Percentiles rank a stretch among this genome's conserved stretches.
Evolutionary conservation across 768 basidiomycete species (phyloP).

Genomic region (Hygrocybe punicea): DNA sequence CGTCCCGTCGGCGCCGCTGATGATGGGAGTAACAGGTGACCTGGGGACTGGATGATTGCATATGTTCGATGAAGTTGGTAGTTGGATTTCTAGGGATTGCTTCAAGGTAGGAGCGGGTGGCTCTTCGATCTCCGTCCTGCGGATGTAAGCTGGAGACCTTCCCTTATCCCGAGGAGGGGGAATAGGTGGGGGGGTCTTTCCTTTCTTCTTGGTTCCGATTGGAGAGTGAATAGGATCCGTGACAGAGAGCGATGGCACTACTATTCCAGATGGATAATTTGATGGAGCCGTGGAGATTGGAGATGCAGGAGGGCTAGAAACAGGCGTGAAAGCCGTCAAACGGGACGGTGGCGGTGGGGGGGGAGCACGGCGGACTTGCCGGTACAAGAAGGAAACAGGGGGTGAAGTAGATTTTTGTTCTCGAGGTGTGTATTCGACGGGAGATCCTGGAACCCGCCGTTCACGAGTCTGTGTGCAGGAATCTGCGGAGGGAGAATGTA

Average conservation of each 20-base stretch:
- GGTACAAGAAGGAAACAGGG: constrained; percentile 24
- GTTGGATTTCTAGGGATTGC: too few species aligned
- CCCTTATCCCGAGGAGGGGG: not conserved
- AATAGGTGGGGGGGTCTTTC: not conserved
- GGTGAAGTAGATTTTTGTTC: constrained; percentile 29
- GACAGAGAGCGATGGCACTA: not conserved
- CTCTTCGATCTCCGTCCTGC: too few species aligned
- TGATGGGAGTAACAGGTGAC: too few species aligned
- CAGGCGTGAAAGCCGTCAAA: not conserved
- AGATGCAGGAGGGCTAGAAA: not conserved
- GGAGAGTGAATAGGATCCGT: not conserved
- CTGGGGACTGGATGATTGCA: too few species aligned
- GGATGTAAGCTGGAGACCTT: not conserved
- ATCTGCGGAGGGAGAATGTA: constrained; percentile 6
- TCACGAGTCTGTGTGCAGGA: constrained; percentile 13
- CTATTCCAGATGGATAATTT: not conserved
- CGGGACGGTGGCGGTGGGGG: constrained; percentile 15
- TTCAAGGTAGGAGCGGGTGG: too few species aligned
- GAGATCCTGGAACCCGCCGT: not conserved
- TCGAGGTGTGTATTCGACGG: constrained; percentile 13
- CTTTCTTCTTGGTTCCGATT: not conserved
- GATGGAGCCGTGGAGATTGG: not conserved
- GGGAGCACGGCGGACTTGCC: constrained; percentile 19
- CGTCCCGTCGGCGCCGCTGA: too few species aligned
- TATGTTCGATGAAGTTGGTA: too few species aligned